Conservation (phyloP, 1,139 yeast species). For the Saccharomyces hybrid region DNA sequence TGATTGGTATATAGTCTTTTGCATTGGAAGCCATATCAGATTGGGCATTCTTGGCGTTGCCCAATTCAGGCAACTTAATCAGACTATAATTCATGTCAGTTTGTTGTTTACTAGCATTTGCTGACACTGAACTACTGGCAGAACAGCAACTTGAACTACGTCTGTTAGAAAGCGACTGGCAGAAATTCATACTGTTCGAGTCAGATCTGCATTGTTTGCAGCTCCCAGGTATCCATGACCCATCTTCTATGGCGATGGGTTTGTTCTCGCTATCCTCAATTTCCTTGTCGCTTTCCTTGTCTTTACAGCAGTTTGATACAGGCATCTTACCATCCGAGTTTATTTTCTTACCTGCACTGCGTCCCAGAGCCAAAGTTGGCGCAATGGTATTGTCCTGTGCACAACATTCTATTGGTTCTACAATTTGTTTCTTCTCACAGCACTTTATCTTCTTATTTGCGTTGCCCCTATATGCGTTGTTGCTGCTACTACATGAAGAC, state of each 20-base stretch:
- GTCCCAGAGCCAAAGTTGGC: not conserved
- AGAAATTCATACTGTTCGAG: slow-evolving; percentile 11
- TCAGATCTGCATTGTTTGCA: slow-evolving; percentile 56
- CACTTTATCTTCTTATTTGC: not conserved
- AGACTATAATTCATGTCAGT: not conserved
- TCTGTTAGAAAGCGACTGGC: slow-evolving; percentile 9
- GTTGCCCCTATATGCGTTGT: not conserved
- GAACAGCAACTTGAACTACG: not conserved
- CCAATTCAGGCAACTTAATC: not conserved
- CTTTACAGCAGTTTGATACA: not conserved
- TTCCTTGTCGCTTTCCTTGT: not conserved
- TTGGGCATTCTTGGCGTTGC: not conserved
- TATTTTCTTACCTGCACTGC: not conserved
- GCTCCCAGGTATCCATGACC: slow-evolving; percentile 70
- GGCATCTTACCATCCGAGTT: not conserved
- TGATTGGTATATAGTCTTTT: slow-evolving; percentile 6
- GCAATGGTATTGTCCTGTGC: not conserved
- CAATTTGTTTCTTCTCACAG: not conserved
- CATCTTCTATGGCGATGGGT: not conserved
- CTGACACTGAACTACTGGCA: not conserved
- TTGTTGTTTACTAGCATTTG: slow-evolving; percentile 2
- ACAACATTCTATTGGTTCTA: not conserved
- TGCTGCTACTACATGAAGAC: not conserved
- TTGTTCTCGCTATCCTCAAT: not conserved
- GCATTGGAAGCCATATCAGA: not conserved